Evolutionary conservation across 2,329 filamentous ascomycete genomes (phyloP), one percentile per base, ranked within the genome.

Genomic region (Volutella citrinella): DNA sequence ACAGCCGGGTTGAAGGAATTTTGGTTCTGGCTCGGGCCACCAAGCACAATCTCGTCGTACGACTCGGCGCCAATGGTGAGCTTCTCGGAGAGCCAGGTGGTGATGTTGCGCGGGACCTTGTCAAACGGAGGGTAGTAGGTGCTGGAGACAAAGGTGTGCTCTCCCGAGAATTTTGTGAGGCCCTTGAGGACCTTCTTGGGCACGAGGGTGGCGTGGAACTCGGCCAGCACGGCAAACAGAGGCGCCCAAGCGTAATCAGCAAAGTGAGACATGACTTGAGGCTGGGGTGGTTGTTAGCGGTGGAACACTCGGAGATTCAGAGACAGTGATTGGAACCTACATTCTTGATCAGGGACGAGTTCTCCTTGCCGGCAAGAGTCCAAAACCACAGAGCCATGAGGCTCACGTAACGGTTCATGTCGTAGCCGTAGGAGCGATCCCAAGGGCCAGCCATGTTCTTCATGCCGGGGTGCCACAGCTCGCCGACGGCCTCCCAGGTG

Each of bases 361-460:
- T 54, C 18, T 67, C 61, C 32, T 75, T 71, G 8, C 75, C 76
- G 6, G 76, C 61, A 5, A 79, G 39, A 1, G 71, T 68, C 78
- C 77, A 82, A 41, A 82, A 66, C 57, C 76, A 76, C 11, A 76
- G 52, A 0, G 71, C 70, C 52, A 81, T 69, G 30, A 82, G 65
- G 32, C 72, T 72, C 5, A 80, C 52, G 45, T 82, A 82, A 7
- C 68, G 60, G 34, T 78, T 80, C 77, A 82, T 80, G 39, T 82
- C 77, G 37, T 72, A 81, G 1, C 77, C 77, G 42, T 82, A 82
- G 0, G 70, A 64, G 1, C 79, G 69, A 52, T 82, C 79, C 78
- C 78, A 82, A 0, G 79, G 79, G 0, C 78, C 79, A 3, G 78
- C 78, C 29, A 81, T 66, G 40, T 82, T 82, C 43, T 68, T 72